A percentile compares a stretch with the other conserved stretches of the same genome.
Evolutionary conservation across 1,139 yeast genomes (phyloP).

Genomic region (Wickerhamomyces sp.): DNA sequence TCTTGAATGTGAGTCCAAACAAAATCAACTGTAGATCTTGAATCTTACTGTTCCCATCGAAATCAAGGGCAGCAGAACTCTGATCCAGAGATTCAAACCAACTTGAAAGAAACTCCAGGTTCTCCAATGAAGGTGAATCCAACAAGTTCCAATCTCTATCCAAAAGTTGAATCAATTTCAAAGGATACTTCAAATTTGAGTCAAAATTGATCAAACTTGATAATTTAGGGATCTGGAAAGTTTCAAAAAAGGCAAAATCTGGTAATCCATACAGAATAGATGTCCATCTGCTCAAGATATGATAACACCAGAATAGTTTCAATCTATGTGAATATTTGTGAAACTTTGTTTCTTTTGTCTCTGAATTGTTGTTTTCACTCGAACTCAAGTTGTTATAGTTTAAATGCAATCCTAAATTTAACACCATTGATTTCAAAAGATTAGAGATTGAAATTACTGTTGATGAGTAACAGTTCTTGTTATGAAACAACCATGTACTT

Average conservation of each 20-base stretch:
- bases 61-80: constrained; percentile 10
- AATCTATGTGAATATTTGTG: constrained; percentile 40
- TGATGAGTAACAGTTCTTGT: constrained; percentile 22
- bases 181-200: constrained; percentile 14
- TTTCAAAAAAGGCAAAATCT: constrained; percentile 18
- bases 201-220: constrained; percentile 17
- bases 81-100: constrained; percentile 12
- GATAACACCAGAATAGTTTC: constrained; percentile 57
- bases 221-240: constrained; percentile 22
- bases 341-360: constrained; percentile 29
- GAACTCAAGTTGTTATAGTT: constrained; percentile 27
- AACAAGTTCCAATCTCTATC: constrained; percentile 8
- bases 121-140: constrained; percentile 1
- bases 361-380: constrained; percentile 2
- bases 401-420: constrained; percentile 19
- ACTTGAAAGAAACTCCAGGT: constrained; percentile 7
- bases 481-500: constrained; percentile 21
- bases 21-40: constrained; percentile 19
- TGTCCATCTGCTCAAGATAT: constrained; percentile 32
- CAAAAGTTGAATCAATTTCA: constrained; percentile 17
- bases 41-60: no score
- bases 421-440: constrained; percentile 20
- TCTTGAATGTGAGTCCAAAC: constrained; percentile 18
- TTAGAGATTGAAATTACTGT: constrained; percentile 27
- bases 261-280: constrained; percentile 21